Base-by-base conservation (phyloP, 2,329 filamentous ascomycete species). In the Beauveria medogensis region DNA sequence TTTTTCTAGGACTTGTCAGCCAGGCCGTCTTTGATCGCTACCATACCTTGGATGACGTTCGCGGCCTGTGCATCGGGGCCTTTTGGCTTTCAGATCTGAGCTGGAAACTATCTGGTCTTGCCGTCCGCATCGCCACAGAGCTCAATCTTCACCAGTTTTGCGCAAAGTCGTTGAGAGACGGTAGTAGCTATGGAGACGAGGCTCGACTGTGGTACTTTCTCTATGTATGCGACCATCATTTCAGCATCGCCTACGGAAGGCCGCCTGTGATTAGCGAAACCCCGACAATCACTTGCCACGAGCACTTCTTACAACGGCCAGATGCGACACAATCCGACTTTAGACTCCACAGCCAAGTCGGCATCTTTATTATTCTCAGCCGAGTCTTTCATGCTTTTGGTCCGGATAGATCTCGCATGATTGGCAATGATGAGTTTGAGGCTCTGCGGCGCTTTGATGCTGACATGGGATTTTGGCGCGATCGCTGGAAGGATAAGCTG, bases 201-300 rank as follows among this genome's bases (percentile, higher is more conserved):
- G 79, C 84, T 5, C 75, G 84, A 47, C 72, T 88, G 7, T 87
- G 83, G 82, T 87, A 86, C 68, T 68, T 85, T 40, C 71, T 86
- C 0, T 88, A 87, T 65, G 82, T 86, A 1, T 87, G 84, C 66
- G 85, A 88, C 66, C 84, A 86, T 63, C 85, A 88, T 68, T 82
- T 87, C 30, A 85, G 82, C 57, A 86, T 88, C 55, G 79, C 85
- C 0, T 87, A 87, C 57, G 70, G 70, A 2, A 74, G 84, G 18
- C 82, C 84, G 4, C 82, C 83, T 0, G 80, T 86, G 10, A 84
- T 85, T 22, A 77, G 80, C 55, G 83, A 86, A 63, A 78, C 84
- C 62, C 72, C 76, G 18, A 79, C 80, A 0, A 82, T 87, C 43
- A 77, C 78, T n/a, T 79, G 82, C 24, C 80, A 83, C 67, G 80